Percentiles rank a stretch among this genome's conserved stretches.
Conservation (phyloP, 164 flowering plant genomes). For the Dillenia turbinata region DNA sequence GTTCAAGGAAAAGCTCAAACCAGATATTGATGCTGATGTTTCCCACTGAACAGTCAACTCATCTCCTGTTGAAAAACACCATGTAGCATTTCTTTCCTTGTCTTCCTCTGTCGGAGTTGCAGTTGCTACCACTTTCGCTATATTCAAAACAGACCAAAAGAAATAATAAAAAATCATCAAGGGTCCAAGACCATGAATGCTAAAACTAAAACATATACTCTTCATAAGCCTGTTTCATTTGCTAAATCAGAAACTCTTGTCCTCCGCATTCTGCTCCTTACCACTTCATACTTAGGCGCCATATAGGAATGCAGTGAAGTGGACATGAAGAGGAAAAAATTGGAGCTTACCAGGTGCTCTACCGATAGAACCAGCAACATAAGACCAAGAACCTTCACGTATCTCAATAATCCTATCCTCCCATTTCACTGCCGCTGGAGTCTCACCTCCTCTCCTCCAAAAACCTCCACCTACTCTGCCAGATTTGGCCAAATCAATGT, state of each 20-base stretch:
- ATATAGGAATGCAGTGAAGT: too few relatives aligned
- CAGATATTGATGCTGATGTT: conserved; percentile 24
- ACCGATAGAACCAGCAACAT: conserved; percentile 83
- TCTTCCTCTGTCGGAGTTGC: conserved; percentile 70
- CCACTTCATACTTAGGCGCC: too few relatives aligned
- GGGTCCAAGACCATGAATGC: too few relatives aligned
- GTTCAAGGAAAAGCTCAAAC: conserved; percentile 40
- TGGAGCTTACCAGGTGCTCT: conserved; percentile 61
- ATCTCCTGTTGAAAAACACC: conserved; percentile 79
- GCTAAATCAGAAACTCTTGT: too few relatives aligned
- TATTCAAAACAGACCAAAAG: conserved; percentile 20
- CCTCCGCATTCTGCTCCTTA: too few relatives aligned
- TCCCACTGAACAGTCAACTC: conserved; percentile 56
- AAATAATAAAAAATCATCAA: background rate
- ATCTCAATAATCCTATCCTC: conserved; percentile 78
- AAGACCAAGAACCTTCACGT: conserved; percentile 91
- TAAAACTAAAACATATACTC: background rate
- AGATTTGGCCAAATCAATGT: background rate
- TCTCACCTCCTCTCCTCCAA: conserved; percentile 90
- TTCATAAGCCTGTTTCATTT: conserved; percentile 3
- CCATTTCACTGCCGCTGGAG: conserved; percentile 65
- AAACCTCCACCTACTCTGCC: conserved; percentile 77
- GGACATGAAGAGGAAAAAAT: too few relatives aligned
- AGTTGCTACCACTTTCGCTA: conserved; percentile 89
- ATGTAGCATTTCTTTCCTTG: conserved; percentile 40